Conservation (phyloP, 1,139 yeast species). For the Hanseniaspora uvarum region DNA sequence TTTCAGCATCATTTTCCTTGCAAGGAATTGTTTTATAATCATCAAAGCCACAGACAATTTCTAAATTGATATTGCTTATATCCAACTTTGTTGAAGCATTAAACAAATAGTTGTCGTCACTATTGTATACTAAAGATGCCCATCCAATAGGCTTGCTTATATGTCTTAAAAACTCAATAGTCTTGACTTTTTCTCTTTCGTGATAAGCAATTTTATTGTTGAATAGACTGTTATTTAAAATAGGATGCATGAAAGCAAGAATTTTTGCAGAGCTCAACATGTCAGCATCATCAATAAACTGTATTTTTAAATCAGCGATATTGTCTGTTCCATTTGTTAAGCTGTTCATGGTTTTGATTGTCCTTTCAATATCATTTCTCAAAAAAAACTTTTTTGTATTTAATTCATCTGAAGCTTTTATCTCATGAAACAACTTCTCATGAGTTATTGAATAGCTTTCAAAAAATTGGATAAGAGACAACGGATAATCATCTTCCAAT, state of each 20-base stretch:
- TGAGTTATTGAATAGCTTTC: background rate
- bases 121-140: conserved; percentile 62
- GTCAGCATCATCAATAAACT: background rate
- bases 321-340: background rate
- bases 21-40: conserved; percentile 48
- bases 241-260: conserved; percentile 13
- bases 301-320: background rate
- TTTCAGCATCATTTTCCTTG: conserved; percentile 48
- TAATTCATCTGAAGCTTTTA: background rate
- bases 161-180: conserved; percentile 58
- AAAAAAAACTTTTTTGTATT: background rate
- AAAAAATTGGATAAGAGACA: background rate
- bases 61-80: conserved; percentile 64
- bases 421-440: background rate
- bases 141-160: conserved; percentile 64
- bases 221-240: background rate
- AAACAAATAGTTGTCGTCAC: conserved; percentile 46
- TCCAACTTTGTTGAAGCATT: conserved; percentile 76
- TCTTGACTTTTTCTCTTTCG: conserved; percentile 53
- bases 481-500: background rate
- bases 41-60: conserved; percentile 39
- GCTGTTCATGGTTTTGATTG: background rate
- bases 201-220: conserved; percentile 1
- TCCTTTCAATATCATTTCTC: background rate
- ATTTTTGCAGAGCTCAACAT: conserved; percentile 38